Evolutionary conservation across 805 yeast species (phyloP).

Genomic region (Schwanniomyces polymorphus): DNA sequence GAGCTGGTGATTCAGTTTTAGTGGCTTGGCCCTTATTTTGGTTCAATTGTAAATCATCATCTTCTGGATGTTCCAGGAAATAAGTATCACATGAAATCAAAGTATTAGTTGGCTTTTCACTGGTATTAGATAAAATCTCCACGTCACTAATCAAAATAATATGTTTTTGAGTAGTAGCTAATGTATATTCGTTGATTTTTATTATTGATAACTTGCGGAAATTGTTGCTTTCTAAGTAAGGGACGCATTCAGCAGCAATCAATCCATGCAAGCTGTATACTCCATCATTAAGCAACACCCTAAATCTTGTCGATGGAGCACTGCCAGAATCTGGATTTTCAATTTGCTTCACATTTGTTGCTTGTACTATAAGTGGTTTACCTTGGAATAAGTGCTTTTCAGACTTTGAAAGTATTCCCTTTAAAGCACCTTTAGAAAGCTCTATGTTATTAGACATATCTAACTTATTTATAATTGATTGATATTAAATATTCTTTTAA

Average conservation of each 20-base stretch:
- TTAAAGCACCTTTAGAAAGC: slow-evolving; percentile 22
- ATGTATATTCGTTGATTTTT: slow-evolving; percentile 38
- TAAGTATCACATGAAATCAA: slow-evolving; percentile 55
- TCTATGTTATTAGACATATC: slow-evolving; percentile 10
- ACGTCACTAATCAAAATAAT: slow-evolving; percentile 49
- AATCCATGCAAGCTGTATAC: slow-evolving; percentile 35
- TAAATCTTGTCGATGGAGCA: slow-evolving; percentile 21
- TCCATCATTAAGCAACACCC: slow-evolving; percentile 42
- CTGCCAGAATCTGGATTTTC: slow-evolving; percentile 20
- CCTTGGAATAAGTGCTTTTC: slow-evolving; percentile 21
- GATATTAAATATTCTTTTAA: background rate
- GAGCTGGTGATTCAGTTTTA: slow-evolving; percentile 6
- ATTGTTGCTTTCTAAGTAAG: slow-evolving; percentile 39
- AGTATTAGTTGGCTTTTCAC: slow-evolving; percentile 37
- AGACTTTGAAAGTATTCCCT: slow-evolving; percentile 23
- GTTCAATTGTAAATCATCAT: slow-evolving; percentile 33
- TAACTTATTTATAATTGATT: background rate
- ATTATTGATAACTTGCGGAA: slow-evolving; percentile 47
- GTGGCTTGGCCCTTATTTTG: slow-evolving; percentile 10
- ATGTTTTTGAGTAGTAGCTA: slow-evolving; percentile 49
- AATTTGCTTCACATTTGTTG: slow-evolving; percentile 32
- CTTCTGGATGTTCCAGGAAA: slow-evolving; percentile 58
- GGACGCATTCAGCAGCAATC: slow-evolving; percentile 42
- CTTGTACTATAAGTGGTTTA: slow-evolving; percentile 33
- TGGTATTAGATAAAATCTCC: slow-evolving; percentile 39